Evolutionary conservation across 164 flowering plant genomes (phyloP).

Genomic region (Macadamia integrifolia): DNA sequence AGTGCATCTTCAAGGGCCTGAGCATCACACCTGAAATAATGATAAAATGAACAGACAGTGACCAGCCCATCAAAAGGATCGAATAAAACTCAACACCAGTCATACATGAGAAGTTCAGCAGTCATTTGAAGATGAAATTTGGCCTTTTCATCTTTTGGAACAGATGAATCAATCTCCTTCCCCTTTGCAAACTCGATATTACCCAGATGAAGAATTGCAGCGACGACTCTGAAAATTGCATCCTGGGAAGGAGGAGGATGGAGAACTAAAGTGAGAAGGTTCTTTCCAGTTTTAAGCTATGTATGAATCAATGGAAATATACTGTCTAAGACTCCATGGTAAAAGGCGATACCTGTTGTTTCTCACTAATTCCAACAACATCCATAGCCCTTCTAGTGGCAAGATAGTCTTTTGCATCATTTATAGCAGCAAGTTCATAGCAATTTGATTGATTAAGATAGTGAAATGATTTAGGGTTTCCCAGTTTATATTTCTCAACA

Average conservation of each 20-base stretch:
- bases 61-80: constrained; percentile 7
- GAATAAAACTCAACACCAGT: background rate
- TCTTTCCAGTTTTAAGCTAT: background rate
- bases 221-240: constrained; percentile 78
- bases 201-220: constrained; percentile 88
- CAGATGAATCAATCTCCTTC: constrained; percentile 65
- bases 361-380: constrained; percentile 65
- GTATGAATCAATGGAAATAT: constrained; percentile 1
- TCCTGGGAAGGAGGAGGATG: constrained; percentile 41
- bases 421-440: constrained; percentile 64
- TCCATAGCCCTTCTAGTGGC: constrained; percentile 86
- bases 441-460: constrained; percentile 88
- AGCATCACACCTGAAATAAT: constrained; percentile 67
- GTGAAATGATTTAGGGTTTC: constrained; percentile 77
- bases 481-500: constrained; percentile 69
- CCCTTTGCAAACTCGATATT: constrained; percentile 66
- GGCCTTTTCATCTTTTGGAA: constrained; percentile 55
- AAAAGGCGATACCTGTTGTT: constrained; percentile 62
- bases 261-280: background rate
- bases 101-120: constrained; percentile 74
- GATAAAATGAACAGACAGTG: background rate
- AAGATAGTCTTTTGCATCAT: constrained; percentile 71
- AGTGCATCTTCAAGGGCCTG: constrained; percentile 67
- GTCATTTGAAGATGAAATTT: constrained; percentile 70
- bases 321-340: background rate